These are phyloP conservation scores for Fraxinus floribunda DNA, from an alignment of 305 asterid species.

Conservation along the genomic window DNA sequence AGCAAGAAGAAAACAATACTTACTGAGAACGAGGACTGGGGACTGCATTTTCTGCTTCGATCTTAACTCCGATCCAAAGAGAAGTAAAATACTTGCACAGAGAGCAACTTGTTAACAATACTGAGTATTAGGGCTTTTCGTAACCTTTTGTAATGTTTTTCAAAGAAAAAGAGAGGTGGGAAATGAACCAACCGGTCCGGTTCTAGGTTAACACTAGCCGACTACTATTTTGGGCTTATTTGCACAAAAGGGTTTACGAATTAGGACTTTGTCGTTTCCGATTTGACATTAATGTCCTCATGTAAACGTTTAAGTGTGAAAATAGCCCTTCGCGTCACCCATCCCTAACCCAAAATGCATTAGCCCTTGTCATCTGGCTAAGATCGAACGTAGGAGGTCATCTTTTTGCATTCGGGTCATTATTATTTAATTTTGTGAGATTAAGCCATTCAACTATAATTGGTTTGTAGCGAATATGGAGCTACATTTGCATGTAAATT, in stretches of 20 bases:
- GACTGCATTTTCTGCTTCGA: constrained; percentile 3
- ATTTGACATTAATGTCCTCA: not conserved
- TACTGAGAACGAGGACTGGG: constrained; percentile 19
- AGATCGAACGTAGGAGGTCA: not conserved
- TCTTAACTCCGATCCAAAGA: not conserved
- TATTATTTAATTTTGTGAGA: too few relatives aligned
- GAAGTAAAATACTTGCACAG: not conserved
- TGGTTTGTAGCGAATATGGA: not conserved
- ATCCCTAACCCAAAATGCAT: not conserved
- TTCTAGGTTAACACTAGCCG: not conserved
- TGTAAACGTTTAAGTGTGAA: not conserved
- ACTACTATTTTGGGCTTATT: not conserved
- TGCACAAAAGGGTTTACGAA: not conserved
- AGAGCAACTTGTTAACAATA: not conserved
- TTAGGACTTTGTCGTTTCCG: not conserved
- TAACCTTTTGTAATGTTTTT: not conserved
- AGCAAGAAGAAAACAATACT: not conserved
- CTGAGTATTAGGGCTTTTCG: not conserved
- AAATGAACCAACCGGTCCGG: not conserved
- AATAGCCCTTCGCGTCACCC: not conserved
- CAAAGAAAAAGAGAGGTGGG: not conserved
- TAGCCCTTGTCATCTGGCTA: not conserved
- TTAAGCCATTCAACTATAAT: not conserved
- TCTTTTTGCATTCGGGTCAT: not conserved
- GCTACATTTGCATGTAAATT: not conserved